phyloP scores from a whole-genome alignment of 2,329 filamentous ascomycete species.

The Claviceps purpurea region DNA sequence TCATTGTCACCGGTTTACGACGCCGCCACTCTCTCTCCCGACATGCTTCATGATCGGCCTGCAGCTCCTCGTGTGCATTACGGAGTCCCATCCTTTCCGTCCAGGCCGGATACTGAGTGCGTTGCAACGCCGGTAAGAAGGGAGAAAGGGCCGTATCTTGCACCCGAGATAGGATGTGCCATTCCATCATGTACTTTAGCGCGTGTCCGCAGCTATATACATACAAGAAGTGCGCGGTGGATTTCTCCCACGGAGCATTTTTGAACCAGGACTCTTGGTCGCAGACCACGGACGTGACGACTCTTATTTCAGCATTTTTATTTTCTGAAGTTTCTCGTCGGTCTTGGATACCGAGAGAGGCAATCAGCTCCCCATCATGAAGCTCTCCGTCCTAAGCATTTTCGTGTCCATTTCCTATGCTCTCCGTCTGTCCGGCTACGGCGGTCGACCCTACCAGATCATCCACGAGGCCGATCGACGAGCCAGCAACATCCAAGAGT shows the following conservation, averaged over 20 bases:
- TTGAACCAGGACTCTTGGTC: not conserved
- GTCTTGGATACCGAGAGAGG: not conserved
- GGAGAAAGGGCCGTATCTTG: not conserved
- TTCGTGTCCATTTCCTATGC: constrained; percentile 1
- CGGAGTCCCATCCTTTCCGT: not conserved
- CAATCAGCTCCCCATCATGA: constrained; percentile 10
- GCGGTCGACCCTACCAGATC: constrained; percentile 10
- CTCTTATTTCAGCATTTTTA: too few relatives aligned
- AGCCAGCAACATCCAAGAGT: constrained; percentile 16
- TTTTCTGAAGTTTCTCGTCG: not conserved
- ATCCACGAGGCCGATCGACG: constrained; percentile 13
- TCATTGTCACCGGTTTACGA: not conserved
- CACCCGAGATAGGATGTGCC: not conserved
- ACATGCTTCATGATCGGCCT: not conserved
- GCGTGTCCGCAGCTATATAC: not conserved
- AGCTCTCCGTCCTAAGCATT: constrained; percentile 6
- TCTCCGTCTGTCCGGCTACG: constrained; percentile 5
- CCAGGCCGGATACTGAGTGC: not conserved
- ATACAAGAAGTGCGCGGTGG: not conserved
- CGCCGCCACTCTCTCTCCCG: not conserved
- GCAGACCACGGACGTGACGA: not conserved
- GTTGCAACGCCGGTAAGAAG: not conserved
- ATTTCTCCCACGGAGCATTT: not conserved
- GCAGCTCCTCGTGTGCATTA: not conserved
- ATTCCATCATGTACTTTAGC: not conserved